Base-by-base conservation (phyloP, 83 land plant species). In the Picea engelmannii region DNA sequence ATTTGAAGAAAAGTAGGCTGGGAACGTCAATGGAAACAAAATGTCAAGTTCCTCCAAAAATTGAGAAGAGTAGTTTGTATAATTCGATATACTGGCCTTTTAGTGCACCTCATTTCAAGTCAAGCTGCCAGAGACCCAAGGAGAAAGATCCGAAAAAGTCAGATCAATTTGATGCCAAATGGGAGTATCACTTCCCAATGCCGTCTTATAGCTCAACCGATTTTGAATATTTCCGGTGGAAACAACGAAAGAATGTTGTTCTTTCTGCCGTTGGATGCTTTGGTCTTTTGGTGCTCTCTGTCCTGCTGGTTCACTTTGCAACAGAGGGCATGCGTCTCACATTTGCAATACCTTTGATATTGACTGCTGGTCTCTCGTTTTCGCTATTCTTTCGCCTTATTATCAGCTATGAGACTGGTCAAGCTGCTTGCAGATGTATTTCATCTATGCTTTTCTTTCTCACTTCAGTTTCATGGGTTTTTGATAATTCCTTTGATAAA, bases 161-260 rank as follows among this genome's bases (percentile, higher is more conserved):
- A 3, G 58, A 12, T 52, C 58, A 52, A 52, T 10, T 52, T 52
- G 58, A 11, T 52, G 58, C 58, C 58, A 52, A 52, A 52, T 52
- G 58, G 13, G 58, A 11, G 58, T 52, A 52, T 52, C 58, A 52
- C 58, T 52, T 52, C 13, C 13, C 67, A 65, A 65, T 65, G 23
- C 11, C 11, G 6, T 24, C 67, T 65, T 65, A 4, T 24, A 65
- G n/a, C 67, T n/a, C 25, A 5, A n/a, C 25, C 23, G 62, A 77
- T 52, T 77, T 77, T 44, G 27, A 77, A 18, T n/a, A 77, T 77
- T 77, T 77, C 64, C 6, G 18, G 79, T 77, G 79, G 79, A 52
- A 52, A 52, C 59, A 59, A 27, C 63, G 31, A n/a, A 77, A 59
- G 62, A 12, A 52, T 52, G 79, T 52, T n/a, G 62, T 77, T 7